Percentiles rank a stretch among this genome's conserved stretches.
Evolutionary conservation across 768 basidiomycete genomes (phyloP).

Genomic region (Trametes maxima): DNA sequence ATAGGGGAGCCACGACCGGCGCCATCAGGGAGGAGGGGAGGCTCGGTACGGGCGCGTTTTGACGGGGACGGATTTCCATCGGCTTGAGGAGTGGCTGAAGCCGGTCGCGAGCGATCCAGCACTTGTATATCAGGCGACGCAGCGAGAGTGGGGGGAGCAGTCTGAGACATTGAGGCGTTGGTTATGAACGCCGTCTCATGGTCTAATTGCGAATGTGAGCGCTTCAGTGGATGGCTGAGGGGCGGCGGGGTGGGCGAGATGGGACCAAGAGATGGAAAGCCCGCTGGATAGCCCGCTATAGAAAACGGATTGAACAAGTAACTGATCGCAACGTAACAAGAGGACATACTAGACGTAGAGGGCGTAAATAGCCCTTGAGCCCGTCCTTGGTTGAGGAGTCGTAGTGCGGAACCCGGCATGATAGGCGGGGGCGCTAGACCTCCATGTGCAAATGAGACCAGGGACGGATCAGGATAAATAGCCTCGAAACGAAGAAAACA

Average conservation of each 20-base stretch:
- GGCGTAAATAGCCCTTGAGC: slow-evolving; percentile 87
- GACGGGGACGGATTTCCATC: slow-evolving; percentile 66
- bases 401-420: slow-evolving; percentile 84
- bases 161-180: slow-evolving; percentile 21
- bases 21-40: slow-evolving; percentile 21
- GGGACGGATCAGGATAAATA: background rate
- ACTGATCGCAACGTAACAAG: slow-evolving; percentile 50
- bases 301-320: slow-evolving; percentile 55
- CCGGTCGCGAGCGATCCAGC: slow-evolving; percentile 50
- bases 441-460: background rate
- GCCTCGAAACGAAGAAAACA: background rate
- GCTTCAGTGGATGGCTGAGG: slow-evolving; percentile 49
- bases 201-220: slow-evolving; percentile 70
- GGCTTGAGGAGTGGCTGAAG: slow-evolving; percentile 49
- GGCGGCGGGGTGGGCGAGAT: slow-evolving; percentile 41
- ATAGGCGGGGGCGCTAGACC: slow-evolving; percentile 78
- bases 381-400: slow-evolving; percentile 81
- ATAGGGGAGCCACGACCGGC: slow-evolving; percentile 17
- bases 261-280: slow-evolving; percentile 45
- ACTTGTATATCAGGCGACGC: slow-evolving; percentile 48
- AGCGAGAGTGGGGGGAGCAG: slow-evolving; percentile 33
- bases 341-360: slow-evolving; percentile 64
- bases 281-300: slow-evolving; percentile 48
- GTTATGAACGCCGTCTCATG: slow-evolving; percentile 39
- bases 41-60: slow-evolving; percentile 72